These are phyloP conservation scores for Arthrobotrys sinensis DNA, from an alignment of 2,329 filamentous ascomycete genomes.

Conservation along the genomic window DNA sequence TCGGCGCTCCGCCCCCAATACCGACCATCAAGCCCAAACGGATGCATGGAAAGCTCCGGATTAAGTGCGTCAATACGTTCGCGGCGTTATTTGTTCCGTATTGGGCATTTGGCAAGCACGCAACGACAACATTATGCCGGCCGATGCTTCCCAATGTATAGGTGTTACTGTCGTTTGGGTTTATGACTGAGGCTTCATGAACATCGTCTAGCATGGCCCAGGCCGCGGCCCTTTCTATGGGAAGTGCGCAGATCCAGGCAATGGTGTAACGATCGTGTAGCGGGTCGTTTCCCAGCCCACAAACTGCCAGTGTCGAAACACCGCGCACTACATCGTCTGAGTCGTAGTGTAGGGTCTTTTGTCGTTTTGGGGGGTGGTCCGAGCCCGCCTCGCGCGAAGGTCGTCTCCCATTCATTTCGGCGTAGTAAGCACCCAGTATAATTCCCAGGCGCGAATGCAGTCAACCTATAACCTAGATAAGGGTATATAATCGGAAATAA, in stretches of 20 bases:
- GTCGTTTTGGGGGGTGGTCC: slow-evolving; percentile 17
- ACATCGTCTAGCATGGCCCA: slow-evolving; percentile 63
- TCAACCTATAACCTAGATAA: too few species aligned
- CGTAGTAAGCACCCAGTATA: too few species aligned
- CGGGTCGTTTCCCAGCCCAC: not conserved
- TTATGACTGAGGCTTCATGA: slow-evolving; percentile 42
- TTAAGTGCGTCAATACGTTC: slow-evolving; percentile 65
- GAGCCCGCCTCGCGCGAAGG: not conserved
- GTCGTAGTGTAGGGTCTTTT: slow-evolving; percentile 13
- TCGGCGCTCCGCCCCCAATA: slow-evolving; percentile 63
- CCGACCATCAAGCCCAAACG: slow-evolving; percentile 64
- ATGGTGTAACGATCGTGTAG: slow-evolving; percentile 45
- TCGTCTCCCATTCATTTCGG: slow-evolving; percentile 12
- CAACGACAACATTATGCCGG: slow-evolving; percentile 66
- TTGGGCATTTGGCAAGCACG: slow-evolving; percentile 65
- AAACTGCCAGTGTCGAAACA: not conserved
- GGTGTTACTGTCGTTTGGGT: slow-evolving; percentile 62
- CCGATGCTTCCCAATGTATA: slow-evolving; percentile 65
- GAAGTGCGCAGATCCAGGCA: slow-evolving; percentile 62
- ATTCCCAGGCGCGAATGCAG: too few species aligned
- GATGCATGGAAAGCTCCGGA: slow-evolving; percentile 64
- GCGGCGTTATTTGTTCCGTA: slow-evolving; percentile 67
- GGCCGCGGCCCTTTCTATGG: slow-evolving; percentile 61
- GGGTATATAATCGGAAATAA: too few species aligned
- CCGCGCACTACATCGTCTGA: too few species aligned